phyloP scores from a whole-genome alignment of 225 moss, liverwort and hornwort species.

The Bryum argenteum region DNA sequence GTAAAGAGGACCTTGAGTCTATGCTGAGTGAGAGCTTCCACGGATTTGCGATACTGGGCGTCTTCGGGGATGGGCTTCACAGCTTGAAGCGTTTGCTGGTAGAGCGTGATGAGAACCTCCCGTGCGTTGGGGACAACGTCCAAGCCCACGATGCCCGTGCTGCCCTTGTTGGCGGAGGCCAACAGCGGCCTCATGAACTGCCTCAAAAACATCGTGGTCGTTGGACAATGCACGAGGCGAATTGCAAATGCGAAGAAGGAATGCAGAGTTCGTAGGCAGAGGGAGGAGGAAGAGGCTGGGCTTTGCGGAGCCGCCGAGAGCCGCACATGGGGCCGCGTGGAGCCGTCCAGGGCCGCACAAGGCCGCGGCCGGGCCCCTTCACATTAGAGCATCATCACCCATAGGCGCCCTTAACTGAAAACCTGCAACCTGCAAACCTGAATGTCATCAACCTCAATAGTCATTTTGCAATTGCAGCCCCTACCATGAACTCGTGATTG shows the following conservation, averaged over 20 bases:
- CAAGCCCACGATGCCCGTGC: slow-evolving; percentile 79
- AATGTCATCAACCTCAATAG: too few species aligned
- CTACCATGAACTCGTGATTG: too few species aligned
- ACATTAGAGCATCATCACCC: too few species aligned
- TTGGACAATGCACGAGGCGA: background rate
- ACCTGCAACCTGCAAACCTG: too few species aligned
- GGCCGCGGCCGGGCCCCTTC: too few species aligned
- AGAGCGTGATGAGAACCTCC: slow-evolving; percentile 79
- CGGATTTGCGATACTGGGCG: slow-evolving; percentile 87
- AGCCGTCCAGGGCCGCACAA: too few species aligned
- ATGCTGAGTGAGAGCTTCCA: slow-evolving; percentile 82
- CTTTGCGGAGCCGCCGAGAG: too few species aligned
- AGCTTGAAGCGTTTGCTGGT: slow-evolving; percentile 73
- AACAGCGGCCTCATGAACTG: slow-evolving; percentile 72
- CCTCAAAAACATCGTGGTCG: slow-evolving; percentile 76
- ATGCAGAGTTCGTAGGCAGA: background rate
- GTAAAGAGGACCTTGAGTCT: slow-evolving; percentile 59
- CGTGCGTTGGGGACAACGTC: slow-evolving; percentile 88
- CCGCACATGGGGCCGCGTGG: too few species aligned
- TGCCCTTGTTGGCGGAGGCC: slow-evolving; percentile 75
- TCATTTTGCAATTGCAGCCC: too few species aligned
- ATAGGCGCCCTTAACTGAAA: too few species aligned
- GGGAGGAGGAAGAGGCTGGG: too few species aligned
- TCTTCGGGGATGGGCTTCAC: slow-evolving; percentile 85
- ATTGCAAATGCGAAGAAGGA: background rate